A percentile compares a stretch with the other conserved stretches of the same genome.
Conservation (phyloP, 768 basidiomycete species). For the Tylopilus rubrobrunneus region DNA sequence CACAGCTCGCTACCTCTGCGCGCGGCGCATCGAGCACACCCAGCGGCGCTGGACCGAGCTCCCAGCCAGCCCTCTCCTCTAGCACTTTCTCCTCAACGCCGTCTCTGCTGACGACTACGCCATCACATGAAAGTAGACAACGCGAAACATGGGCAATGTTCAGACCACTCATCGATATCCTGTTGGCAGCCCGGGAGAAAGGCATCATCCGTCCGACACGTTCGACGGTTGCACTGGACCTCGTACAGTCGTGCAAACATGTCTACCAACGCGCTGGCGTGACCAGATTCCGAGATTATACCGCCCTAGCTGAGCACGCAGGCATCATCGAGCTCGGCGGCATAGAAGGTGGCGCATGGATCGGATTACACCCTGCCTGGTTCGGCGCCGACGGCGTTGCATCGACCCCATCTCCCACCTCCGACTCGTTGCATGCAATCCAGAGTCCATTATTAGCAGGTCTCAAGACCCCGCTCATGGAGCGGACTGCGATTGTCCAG, state of each 20-base stretch:
- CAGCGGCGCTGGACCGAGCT: not conserved
- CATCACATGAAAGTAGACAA: not conserved
- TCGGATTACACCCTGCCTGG: conserved; percentile 27
- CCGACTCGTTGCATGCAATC: conserved; percentile 6
- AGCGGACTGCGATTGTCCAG: not conserved
- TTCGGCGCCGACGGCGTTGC: conserved; percentile 1
- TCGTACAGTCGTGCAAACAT: conserved; percentile 28
- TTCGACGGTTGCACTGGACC: conserved; percentile 34
- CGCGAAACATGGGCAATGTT: conserved; percentile 27
- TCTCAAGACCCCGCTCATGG: conserved; percentile 6
- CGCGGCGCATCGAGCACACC: conserved; percentile 3
- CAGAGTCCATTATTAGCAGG: conserved; percentile 7
- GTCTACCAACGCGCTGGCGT: conserved; percentile 27
- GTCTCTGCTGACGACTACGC: not conserved
- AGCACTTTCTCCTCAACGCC: conserved; percentile 5
- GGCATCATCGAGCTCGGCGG: conserved; percentile 27
- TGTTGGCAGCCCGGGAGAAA: conserved; percentile 22
- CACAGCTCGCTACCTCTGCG: conserved; percentile 1
- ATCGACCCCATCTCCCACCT: conserved; percentile 12
- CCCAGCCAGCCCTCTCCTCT: conserved; percentile 1
- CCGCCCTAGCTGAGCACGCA: conserved; percentile 22
- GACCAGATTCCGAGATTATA: conserved; percentile 25
- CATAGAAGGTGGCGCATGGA: conserved; percentile 18
- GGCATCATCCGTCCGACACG: conserved; percentile 36
- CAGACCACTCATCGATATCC: conserved; percentile 22